Base-by-base conservation (phyloP, 2,329 filamentous ascomycete species). In the Pezicula rhizophila region DNA sequence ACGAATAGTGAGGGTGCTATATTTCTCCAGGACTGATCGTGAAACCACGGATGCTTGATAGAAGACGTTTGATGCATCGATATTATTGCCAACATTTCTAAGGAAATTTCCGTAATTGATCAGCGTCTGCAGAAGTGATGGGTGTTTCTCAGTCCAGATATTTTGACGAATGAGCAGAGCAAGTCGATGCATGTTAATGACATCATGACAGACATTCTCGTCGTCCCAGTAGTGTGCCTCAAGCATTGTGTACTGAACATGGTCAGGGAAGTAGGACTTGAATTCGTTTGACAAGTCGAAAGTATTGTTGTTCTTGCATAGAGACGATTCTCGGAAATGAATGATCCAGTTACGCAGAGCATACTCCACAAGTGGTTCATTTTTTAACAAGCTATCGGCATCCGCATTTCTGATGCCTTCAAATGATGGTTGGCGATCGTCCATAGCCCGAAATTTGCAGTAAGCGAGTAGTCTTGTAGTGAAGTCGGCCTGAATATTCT, bases 81-180 rank as follows among this genome's bases (percentile, higher is more conserved):
- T 26, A 5, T 17, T 10, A 18, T 20, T n/a, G 10, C 15, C 26
- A 12, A 35, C 26, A 18, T 15, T 25, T 34, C 23, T 45, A 18
- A 45, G 17, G 5, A 35, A 33, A 34, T 35, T 33, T 34, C 42
- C 42, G 34, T 23, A 45, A 17, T 15, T 18, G 8, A 45, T 45
- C n/a, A 45, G 12, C 4, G 42, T 34, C 42, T 45, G 42, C 8
- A 45, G 31, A 34, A 45, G 31, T 2, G 42, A 45, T 15, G 15
- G n/a, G n/a, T 45, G 42, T 12, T 45, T 45, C 42, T 45, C 42
- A 35, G 42, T 34, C 4, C 37, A 34, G 3, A 45, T 45, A 23
- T 34, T 33, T 14, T 45, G 42, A 4, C 42, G 42, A 45, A 45
- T 45, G 8, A 18, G 26, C 42, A 45, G 12, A 20, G 42, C 31